Percentiles rank a stretch among this genome's conserved stretches.
Evolutionary conservation across 1,139 yeast genomes (phyloP).

Genomic region (Yamadazyma atlantica): DNA sequence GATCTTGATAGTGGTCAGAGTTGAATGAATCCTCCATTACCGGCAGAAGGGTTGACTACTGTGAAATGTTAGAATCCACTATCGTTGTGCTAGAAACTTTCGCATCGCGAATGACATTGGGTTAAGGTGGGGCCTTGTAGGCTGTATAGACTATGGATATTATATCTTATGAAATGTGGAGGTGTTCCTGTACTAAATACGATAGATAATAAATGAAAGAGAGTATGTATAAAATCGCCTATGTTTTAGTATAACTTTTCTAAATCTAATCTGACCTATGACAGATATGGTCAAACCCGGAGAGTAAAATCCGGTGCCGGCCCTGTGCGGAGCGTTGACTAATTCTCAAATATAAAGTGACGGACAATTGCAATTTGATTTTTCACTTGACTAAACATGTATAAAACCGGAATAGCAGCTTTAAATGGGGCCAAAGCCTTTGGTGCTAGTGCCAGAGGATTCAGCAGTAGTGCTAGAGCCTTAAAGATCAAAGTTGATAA

Average conservation of each 20-base stretch:
- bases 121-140: too few relatives aligned
- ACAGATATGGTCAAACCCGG: too few relatives aligned
- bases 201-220: too few relatives aligned
- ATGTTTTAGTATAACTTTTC: not conserved
- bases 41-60: not conserved
- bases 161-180: too few relatives aligned
- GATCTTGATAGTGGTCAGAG: slow-evolving; percentile 31
- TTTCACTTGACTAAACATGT: too few relatives aligned
- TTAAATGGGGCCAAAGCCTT: not conserved
- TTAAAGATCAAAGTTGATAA: slow-evolving; percentile 59
- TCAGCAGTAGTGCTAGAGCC: slow-evolving; percentile 20
- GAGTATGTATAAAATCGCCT: too few relatives aligned
- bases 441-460: not conserved
- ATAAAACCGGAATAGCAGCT: not conserved
- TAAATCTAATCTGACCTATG: too few relatives aligned
- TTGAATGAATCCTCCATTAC: slow-evolving; percentile 21
- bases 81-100: too few relatives aligned
- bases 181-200: too few relatives aligned
- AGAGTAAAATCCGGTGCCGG: slow-evolving; percentile 3
- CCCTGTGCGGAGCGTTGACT: not conserved
- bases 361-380: not conserved
- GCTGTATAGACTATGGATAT: too few relatives aligned
- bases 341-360: not conserved
- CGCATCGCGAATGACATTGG: too few relatives aligned
- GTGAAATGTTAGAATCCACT: too few relatives aligned